A percentile compares a stretch with the other conserved stretches of the same genome.
These are phyloP conservation scores for Chlorella sorokiniana DNA, from an alignment of 139 green algal species.

Conservation along the genomic window DNA sequence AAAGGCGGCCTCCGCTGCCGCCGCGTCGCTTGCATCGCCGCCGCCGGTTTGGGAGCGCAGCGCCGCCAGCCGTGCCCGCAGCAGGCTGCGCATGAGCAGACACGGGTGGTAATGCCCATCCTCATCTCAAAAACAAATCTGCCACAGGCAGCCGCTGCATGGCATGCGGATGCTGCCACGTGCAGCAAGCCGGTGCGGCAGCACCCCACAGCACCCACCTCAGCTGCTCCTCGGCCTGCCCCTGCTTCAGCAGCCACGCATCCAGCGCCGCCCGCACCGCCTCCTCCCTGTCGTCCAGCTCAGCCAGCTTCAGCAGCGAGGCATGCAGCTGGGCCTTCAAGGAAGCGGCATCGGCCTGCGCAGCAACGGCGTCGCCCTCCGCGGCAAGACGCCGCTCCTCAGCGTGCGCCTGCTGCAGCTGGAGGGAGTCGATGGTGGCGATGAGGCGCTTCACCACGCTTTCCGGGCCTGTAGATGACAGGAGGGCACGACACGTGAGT, in stretches of 20 bases:
- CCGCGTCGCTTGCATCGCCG: neutral
- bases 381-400: slow-evolving; percentile 14
- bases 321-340: slow-evolving; percentile 4
- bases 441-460: slow-evolving; percentile 9
- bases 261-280: slow-evolving; percentile 10
- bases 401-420: slow-evolving; percentile 6
- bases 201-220: neutral
- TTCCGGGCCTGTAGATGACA: neutral
- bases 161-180: neutral
- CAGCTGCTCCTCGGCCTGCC: neutral
- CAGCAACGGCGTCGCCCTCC: neutral
- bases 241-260: slow-evolving; percentile 8
- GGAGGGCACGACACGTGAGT: neutral
- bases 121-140: too few relatives aligned
- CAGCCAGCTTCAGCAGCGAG: neutral
- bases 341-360: neutral
- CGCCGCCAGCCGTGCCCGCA: too few relatives aligned
- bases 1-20: neutral
- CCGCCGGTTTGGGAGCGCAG: too few relatives aligned
- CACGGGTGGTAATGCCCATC: too few relatives aligned
- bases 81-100: too few relatives aligned
- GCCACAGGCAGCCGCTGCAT: neutral
- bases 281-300: slow-evolving; percentile 16
- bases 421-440: slow-evolving; percentile 6
- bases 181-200: neutral